A percentile compares a stretch with the other conserved stretches of the same genome.
These are phyloP conservation scores for Trichosphaerium sp. DNA, from an alignment of 78 protist species.

Conservation along the genomic window DNA sequence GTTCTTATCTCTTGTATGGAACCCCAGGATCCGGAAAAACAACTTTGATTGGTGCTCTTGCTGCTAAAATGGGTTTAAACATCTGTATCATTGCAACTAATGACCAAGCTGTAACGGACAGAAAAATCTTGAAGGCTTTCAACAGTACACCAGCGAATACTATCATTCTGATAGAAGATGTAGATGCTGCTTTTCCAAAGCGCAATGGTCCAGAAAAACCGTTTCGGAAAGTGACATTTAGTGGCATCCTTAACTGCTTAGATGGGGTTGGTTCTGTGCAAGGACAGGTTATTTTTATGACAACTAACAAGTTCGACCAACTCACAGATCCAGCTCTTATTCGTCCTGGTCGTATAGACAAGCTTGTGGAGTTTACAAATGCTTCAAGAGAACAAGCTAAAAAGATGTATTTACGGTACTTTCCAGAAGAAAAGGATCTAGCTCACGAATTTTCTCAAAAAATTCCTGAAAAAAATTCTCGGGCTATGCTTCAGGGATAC, in stretches of 20 bases:
- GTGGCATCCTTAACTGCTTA: conserved; percentile 84
- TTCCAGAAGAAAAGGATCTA: not conserved
- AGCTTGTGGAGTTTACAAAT: conserved; percentile 22
- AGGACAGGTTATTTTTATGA: conserved; percentile 75
- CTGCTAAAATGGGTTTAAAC: conserved; percentile 50
- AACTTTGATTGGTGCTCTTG: conserved; percentile 59
- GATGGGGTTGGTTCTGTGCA: conserved; percentile 91
- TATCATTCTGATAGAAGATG: conserved; percentile 71
- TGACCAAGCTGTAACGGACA: conserved; percentile 28
- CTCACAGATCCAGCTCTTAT: conserved; percentile 59
- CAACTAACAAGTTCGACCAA: conserved; percentile 69
- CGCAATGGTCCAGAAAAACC: not conserved
- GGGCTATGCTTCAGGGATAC: conserved; percentile 62
- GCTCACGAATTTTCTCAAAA: not conserved
- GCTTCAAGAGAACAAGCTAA: conserved; percentile 28
- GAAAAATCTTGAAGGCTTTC: conserved; percentile 13
- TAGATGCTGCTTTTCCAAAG: conserved; percentile 66
- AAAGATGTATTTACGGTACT: conserved; percentile 21
- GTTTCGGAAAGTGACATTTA: no score
- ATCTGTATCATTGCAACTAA: conserved; percentile 54
- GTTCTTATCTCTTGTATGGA: conserved; percentile 86
- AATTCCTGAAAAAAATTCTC: conserved; percentile 7
- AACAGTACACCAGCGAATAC: conserved; percentile 48
- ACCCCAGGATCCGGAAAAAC: conserved; percentile 93
- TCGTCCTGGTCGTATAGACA: conserved; percentile 65